A percentile compares a stretch with the other conserved stretches of the same genome.
phyloP scores from a whole-genome alignment of 805 yeast species.

The Dipodascopsis uninucleata region DNA sequence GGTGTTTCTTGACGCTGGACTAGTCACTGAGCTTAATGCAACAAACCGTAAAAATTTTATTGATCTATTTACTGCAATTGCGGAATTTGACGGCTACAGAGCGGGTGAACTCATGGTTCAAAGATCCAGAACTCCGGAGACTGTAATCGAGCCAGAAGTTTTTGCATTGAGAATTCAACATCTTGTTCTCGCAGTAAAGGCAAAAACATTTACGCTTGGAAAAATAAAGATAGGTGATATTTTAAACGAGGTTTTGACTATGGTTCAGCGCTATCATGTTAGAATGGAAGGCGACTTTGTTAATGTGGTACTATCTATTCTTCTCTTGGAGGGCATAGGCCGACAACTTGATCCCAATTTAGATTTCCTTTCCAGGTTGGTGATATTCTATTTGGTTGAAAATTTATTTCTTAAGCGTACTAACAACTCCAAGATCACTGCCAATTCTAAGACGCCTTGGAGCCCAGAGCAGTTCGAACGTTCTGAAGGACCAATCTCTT shows the following conservation, averaged over 20 bases:
- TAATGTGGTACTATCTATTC: slow-evolving; percentile 89
- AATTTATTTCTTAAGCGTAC: too few relatives aligned
- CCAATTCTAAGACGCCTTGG: slow-evolving; percentile 83
- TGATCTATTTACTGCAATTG: slow-evolving; percentile 80
- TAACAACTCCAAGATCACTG: slow-evolving; percentile 59
- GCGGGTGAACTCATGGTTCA: slow-evolving; percentile 97
- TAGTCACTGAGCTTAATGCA: slow-evolving; percentile 83
- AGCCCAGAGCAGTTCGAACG: slow-evolving; percentile 50
- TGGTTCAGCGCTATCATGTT: slow-evolving; percentile 94
- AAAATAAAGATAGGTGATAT: slow-evolving; percentile 89
- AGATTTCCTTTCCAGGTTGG: slow-evolving; percentile 94
- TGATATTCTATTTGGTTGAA: slow-evolving; percentile 41
- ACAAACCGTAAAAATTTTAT: slow-evolving; percentile 78
- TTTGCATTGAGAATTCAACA: slow-evolving; percentile 85
- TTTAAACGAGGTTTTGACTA: slow-evolving; percentile 75
- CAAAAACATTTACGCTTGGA: slow-evolving; percentile 88
- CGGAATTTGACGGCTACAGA: slow-evolving; percentile 86
- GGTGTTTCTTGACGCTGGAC: slow-evolving; percentile 88
- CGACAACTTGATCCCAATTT: slow-evolving; percentile 88
- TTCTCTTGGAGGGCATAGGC: slow-evolving; percentile 91
- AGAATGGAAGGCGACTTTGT: slow-evolving; percentile 97
- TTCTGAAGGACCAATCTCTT: slow-evolving; percentile 38
- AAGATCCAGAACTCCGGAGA: slow-evolving; percentile 89
- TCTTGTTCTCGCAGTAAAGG: slow-evolving; percentile 74
- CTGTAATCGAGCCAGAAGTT: slow-evolving; percentile 76